Evolutionary conservation across 257 asterid genomes (phyloP), one percentile per base, ranked within the genome.

Genomic region (Parsonsia alboflavescens): DNA sequence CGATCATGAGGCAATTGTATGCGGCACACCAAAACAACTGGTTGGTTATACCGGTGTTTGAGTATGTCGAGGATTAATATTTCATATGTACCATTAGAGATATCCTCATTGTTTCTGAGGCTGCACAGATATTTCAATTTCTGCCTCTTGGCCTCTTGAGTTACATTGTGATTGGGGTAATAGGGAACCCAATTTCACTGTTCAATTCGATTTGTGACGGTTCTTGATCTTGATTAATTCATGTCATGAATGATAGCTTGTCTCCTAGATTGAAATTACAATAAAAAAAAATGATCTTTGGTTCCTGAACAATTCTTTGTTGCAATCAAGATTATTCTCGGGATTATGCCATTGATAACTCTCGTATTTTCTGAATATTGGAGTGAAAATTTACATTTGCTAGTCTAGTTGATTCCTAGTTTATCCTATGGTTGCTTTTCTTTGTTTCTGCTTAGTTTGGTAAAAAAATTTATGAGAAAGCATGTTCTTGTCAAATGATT

Each of bases 1-100:
- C 65, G 68, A 63, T 26, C 76, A 75, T 78, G 73, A 45, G 24
- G 21, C 41, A 17, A 39, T 5, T n/a, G 68, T 26, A 42, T 33
- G 74, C 39, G 54, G 5, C 70, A 50, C 63, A 68, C 44, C 1
- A 33, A 33, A 33, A 10, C 41, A 12, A 44, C 28, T 17, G 28
- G 26, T 53, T 62, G 68, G 39, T 39, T 36, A 2, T 64, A 17
- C 28, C 13, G 13, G 46, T 33, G 24, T 19, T 52, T 13, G 46
- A 63, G 68, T 1, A 62, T 62, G 68, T 33, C 17, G 33, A n/a
- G 24, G 4, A 63, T 63, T 46, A 63, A 36, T 33, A 33, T 33
- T 13, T 63, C 48, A 33, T 57, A 58, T 70, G 71, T 61, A 70
- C 24, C 71, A 33, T 33, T 69, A n/a, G 8, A 11, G 26, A 49